A percentile compares a stretch with the other conserved stretches of the same genome.
These are phyloP conservation scores for Oryza meridionalis DNA, from an alignment of 176 grass and related monocot genomes.

Conservation along the genomic window DNA sequence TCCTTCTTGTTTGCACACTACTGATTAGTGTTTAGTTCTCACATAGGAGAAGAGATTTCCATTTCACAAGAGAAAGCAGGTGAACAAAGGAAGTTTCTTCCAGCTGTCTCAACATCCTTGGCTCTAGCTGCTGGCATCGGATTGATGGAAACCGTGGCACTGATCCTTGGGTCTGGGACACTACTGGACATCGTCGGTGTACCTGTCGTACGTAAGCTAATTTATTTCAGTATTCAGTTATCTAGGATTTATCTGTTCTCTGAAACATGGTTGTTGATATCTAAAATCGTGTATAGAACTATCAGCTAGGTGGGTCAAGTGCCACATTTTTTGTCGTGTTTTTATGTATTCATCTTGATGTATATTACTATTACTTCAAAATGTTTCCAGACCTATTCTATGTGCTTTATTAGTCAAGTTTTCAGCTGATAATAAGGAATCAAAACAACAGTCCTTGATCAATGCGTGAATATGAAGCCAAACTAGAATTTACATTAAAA, in stretches of 20 bases:
- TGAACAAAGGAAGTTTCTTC: constrained; percentile 68
- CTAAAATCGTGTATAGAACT: not conserved
- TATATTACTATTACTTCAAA: not conserved
- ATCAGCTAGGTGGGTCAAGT: not conserved
- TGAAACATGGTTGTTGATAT: constrained; percentile 1
- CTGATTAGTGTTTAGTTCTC: constrained; percentile 36
- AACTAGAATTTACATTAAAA: too few species aligned
- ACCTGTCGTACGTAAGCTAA: constrained; percentile 72
- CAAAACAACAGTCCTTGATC: not conserved
- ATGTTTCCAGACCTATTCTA: not conserved
- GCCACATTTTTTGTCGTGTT: not conserved
- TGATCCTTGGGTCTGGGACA: constrained; percentile 62
- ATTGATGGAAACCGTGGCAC: constrained; percentile 56
- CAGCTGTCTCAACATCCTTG: constrained; percentile 81
- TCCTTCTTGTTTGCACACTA: not conserved
- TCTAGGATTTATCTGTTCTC: not conserved
- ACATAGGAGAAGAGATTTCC: constrained; percentile 42
- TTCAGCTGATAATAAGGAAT: not conserved
- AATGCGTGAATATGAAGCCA: not conserved
- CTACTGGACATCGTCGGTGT: constrained; percentile 83
- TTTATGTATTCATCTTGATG: not conserved
- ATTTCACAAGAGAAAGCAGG: not conserved
- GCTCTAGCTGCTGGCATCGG: constrained; percentile 78
- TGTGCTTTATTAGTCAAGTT: not conserved
- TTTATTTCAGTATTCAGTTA: not conserved